Conservation (phyloP, 768 basidiomycete species). For the Dentipellis fragilis region DNA sequence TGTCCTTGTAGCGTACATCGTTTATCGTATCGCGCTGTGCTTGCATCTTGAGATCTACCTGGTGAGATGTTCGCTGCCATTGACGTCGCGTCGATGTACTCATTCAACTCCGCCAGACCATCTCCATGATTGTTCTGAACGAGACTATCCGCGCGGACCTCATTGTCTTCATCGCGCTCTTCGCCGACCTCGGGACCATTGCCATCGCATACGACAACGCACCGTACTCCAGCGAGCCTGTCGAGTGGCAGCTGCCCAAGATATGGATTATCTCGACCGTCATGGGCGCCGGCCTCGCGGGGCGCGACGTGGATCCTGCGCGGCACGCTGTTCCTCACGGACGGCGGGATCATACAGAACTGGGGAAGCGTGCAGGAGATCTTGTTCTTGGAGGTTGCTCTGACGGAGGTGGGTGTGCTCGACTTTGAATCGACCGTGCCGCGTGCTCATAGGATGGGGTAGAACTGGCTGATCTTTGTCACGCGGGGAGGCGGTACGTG, state of each 20-base stretch:
- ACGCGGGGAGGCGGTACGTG: conserved; percentile 23
- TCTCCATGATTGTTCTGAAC: conserved; percentile 35
- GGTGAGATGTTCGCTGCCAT: conserved; percentile 10
- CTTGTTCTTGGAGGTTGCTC: conserved; percentile 36
- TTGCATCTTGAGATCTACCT: conserved; percentile 38
- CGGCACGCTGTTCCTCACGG: conserved; percentile 28
- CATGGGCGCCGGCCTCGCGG: conserved; percentile 20
- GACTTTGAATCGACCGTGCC: too few relatives aligned
- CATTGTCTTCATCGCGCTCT: conserved; percentile 34
- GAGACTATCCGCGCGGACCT: conserved; percentile 39
- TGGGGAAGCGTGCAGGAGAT: conserved; percentile 35
- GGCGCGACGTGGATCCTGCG: conserved; percentile 33
- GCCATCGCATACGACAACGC: conserved; percentile 39
- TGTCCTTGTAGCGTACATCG: conserved; percentile 32
- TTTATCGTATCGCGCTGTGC: conserved; percentile 41
- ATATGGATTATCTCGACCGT: conserved; percentile 37
- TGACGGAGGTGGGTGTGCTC: conserved; percentile 39
- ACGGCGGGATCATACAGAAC: conserved; percentile 35
- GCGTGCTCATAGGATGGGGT: background rate
- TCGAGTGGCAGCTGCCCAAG: conserved; percentile 41
- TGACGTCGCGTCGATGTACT: background rate
- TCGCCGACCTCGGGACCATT: conserved; percentile 37
- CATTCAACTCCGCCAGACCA: conserved; percentile 14
- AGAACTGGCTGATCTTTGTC: conserved; percentile 21
- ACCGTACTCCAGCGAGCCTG: conserved; percentile 27